A percentile compares a stretch with the other conserved stretches of the same genome.
These are phyloP conservation scores for Blastocystis sp. DNA, from an alignment of 352 stramenopile species.

Conservation along the genomic window DNA sequence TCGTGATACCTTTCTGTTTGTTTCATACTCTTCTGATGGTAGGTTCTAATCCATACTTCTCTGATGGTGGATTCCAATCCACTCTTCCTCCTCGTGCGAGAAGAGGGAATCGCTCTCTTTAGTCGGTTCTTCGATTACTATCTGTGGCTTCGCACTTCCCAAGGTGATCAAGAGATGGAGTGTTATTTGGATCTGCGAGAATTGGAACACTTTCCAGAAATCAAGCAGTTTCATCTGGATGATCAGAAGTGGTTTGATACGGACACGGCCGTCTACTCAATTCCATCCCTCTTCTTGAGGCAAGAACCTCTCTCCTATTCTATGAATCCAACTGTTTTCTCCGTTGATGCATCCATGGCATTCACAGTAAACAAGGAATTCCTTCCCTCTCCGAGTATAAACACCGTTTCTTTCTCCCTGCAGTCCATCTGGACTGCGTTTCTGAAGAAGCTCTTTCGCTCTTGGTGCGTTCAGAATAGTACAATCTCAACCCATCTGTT, in stretches of 20 bases:
- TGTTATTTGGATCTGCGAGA: not conserved
- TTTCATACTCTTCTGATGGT: not conserved
- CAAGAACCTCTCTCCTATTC: too few species aligned
- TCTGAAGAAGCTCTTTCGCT: not conserved
- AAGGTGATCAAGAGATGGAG: not conserved
- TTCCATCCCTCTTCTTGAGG: not conserved
- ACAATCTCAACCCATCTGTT: not conserved
- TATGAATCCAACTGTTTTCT: not conserved
- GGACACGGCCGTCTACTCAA: not conserved
- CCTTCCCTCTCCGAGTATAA: not conserved
- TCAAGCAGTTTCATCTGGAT: not conserved
- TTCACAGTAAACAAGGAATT: not conserved
- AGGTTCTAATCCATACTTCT: not conserved
- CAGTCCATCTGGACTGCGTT: not conserved
- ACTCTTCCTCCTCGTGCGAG: not conserved
- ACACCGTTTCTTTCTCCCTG: not conserved
- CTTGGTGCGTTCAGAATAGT: not conserved
- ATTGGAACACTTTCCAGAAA: not conserved
- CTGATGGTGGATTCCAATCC: constrained; percentile 6
- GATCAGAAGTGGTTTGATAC: not conserved
- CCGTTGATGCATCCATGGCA: not conserved
- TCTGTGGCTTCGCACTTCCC: not conserved
- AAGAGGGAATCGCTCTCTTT: not conserved
- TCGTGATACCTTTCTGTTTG: not conserved
- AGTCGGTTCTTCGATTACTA: constrained; percentile 18